Evolutionary conservation across 306 rosid species (phyloP), one percentile per base, ranked within the genome.

Genomic region (Begonia fuchsioides): DNA sequence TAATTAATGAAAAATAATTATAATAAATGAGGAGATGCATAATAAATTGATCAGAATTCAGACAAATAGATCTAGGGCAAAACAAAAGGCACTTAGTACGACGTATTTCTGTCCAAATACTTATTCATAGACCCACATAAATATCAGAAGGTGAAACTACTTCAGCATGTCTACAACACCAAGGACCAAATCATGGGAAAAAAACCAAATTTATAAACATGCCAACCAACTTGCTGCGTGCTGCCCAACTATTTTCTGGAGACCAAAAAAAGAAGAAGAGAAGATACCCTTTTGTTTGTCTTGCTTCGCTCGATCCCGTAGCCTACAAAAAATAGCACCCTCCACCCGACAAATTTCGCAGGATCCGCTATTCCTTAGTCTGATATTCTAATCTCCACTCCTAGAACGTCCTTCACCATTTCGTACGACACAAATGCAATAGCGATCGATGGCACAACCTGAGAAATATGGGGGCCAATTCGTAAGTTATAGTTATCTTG

Each of bases 381-480:
- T 9, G 98, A 85, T 70, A 90, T 85, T 59, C 94, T 76, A 71
- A 90, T 75, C 80, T 90, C 98, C 14, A 90, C 95, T 67, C 98
- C 98, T 72, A 90, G 66, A 65, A 90, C 38, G 57, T 90, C 98
- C 81, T 90, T 90, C 78, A 90, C 94, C 87, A 71, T 46, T 77
- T 90, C 98, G 3, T 90, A 90, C 9, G 95, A 45, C 51, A 90
- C 98, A 53, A 90, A 90, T 15, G 98, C 95, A 49, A 90, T 58
- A 35, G 98, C 92, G 65, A 90, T 90, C 7, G 98, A 90, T 50
- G 98, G 98, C 55, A 85, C 98, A 39, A 90, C 98, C 98, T 90
- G 87, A 68, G 40, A 61, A 71, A 58, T 51, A 70, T 52, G 62
- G 53, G 26, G 57, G 57, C 44, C 15, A 16, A 61, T 60, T 60